Conservation (phyloP, 2,329 filamentous ascomycete species). For the Claviceps purpurea region DNA sequence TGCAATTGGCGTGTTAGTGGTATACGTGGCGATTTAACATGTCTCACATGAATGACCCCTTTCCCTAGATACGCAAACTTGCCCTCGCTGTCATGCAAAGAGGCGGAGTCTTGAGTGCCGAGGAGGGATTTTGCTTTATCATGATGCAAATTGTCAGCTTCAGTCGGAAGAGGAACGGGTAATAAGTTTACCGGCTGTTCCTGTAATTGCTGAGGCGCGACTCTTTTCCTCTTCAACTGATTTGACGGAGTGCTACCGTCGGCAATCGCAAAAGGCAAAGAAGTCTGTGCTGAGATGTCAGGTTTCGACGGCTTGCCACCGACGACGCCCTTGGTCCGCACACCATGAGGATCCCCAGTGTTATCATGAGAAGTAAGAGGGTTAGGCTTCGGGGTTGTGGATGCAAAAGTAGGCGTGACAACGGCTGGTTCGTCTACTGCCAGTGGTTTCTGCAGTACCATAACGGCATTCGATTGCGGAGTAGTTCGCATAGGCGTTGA, state of each 20-base stretch:
- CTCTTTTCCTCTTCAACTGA: slow-evolving; percentile 15
- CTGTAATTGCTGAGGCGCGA: slow-evolving; percentile 13
- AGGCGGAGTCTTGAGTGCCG: background rate
- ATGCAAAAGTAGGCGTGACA: background rate
- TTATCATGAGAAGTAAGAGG: background rate
- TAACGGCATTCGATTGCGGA: slow-evolving; percentile 1
- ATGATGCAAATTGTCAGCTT: slow-evolving; percentile 2
- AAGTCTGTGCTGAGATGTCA: background rate
- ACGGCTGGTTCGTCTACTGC: background rate
- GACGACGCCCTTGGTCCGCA: background rate
- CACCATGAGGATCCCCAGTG: background rate
- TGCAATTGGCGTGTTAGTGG: slow-evolving; percentile 12
- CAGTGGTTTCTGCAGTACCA: background rate
- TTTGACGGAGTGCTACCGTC: slow-evolving; percentile 10
- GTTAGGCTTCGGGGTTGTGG: background rate
- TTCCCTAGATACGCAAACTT: slow-evolving; percentile 23
- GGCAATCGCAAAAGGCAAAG: background rate
- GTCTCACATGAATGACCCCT: slow-evolving; percentile 14
- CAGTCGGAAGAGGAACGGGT: slow-evolving; percentile 3
- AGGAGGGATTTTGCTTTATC: background rate
- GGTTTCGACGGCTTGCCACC: background rate
- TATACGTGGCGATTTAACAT: slow-evolving; percentile 12
- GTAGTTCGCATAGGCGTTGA: background rate
- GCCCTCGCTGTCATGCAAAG: slow-evolving; percentile 11
- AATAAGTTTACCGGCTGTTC: background rate